Evolutionary conservation across 495 filamentous ascomycete species (phyloP).

Genomic region (Margaritispora aquatica): DNA sequence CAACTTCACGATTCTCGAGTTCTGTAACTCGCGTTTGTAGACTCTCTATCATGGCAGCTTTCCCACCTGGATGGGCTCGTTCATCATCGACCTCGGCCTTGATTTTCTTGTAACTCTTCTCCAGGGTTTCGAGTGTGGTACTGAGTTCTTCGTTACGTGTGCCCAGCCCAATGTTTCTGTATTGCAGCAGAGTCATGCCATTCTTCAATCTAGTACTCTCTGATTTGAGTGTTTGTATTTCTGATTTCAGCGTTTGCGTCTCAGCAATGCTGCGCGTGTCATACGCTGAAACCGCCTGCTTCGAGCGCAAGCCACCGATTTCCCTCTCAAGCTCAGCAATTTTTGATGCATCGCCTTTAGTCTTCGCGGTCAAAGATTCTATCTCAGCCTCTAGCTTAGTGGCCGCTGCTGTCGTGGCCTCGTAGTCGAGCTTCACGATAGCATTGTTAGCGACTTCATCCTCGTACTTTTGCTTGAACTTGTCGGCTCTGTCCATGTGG

Average conservation of each 20-base stretch:
- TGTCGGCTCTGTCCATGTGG: neutral
- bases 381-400: neutral
- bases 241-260: neutral
- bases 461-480: neutral
- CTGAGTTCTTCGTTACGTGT: neutral
- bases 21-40: no score
- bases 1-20: no score
- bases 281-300: neutral
- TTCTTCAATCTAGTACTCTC: neutral
- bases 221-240: neutral
- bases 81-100: no score
- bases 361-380: neutral
- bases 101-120: no score
- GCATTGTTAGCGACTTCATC: neutral
- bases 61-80: no score
- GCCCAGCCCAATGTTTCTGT: neutral
- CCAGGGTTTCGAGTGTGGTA: no score
- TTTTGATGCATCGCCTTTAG: neutral
- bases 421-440: neutral
- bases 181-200: neutral
- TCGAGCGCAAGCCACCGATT: neutral
- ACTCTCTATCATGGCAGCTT: no score
- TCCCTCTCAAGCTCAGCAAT: neutral
- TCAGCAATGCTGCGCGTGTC: neutral
- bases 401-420: neutral